Conservation (phyloP, 805 yeast species). For the Tetrapisispora iriomotensis region DNA sequence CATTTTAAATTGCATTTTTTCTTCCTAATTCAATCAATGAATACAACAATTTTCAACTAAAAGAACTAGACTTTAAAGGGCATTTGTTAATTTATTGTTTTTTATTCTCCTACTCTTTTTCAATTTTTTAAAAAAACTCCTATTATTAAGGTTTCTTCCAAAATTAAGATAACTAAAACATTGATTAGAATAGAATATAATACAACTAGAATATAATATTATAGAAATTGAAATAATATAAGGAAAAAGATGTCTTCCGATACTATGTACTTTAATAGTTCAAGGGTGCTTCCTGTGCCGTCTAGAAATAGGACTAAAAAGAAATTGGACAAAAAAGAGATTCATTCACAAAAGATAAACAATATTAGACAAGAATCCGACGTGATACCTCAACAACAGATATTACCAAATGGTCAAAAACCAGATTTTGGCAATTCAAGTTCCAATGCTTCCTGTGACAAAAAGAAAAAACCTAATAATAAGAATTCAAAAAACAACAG, state of each 20-base stretch:
- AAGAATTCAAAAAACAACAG: not conserved
- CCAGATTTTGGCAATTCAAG: slow-evolving; percentile 25
- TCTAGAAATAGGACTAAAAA: slow-evolving; percentile 1
- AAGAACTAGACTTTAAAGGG: no score
- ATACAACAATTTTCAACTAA: no score
- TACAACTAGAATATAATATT: no score
- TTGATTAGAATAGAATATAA: no score
- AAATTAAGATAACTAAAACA: no score
- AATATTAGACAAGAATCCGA: slow-evolving; percentile 3
- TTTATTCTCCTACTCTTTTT: no score
- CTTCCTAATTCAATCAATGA: no score
- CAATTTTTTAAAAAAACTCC: no score
- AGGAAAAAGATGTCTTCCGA: slow-evolving; percentile 6
- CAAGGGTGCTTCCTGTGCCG: slow-evolving; percentile 4
- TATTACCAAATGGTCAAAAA: slow-evolving; percentile 26
- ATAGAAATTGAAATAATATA: no score
- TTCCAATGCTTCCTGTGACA: not conserved
- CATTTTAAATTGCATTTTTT: no score
- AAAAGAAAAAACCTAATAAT: not conserved
- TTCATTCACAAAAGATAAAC: not conserved
- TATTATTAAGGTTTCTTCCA: no score
- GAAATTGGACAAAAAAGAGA: slow-evolving; percentile 3
- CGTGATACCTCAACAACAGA: slow-evolving; percentile 15
- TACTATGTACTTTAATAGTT: slow-evolving; percentile 6
- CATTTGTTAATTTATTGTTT: no score